These are phyloP conservation scores for Catenaria anguillulae DNA, from an alignment of 371 early-diverging fungal genomes.

Conservation along the genomic window DNA sequence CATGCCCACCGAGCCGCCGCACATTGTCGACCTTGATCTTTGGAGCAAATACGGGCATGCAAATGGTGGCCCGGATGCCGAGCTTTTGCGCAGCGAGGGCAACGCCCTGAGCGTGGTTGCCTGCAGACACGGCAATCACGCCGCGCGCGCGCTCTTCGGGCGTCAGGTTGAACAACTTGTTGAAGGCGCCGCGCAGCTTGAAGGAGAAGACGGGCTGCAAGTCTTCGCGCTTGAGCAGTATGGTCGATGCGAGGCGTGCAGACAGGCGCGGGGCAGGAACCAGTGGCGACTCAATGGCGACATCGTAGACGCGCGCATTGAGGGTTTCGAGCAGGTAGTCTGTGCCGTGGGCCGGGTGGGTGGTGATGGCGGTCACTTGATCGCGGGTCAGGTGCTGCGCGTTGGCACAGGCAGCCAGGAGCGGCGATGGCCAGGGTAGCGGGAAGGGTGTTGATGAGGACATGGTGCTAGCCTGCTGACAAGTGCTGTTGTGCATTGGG, in stretches of 20 bases:
- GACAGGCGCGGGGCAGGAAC: not conserved
- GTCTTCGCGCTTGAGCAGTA: conserved; percentile 43
- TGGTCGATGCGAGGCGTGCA: conserved; percentile 1
- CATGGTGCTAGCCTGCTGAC: too few relatives aligned
- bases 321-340: conserved; percentile 84
- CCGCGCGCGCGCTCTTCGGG: conserved; percentile 12
- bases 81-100: conserved; percentile 27
- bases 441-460: too few relatives aligned
- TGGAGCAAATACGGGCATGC: conserved; percentile 37
- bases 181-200: conserved; percentile 42
- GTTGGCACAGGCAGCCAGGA: too few relatives aligned
- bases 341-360: not conserved
- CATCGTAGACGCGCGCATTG: conserved; percentile 40
- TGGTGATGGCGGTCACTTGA: not conserved
- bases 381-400: not conserved
- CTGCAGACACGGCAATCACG: conserved; percentile 30
- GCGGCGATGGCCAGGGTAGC: too few relatives aligned
- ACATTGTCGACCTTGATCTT: conserved; percentile 34
- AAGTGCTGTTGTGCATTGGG: too few relatives aligned
- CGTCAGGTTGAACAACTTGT: conserved; percentile 17
- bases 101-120: conserved; percentile 36
- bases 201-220: conserved; percentile 40
- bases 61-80: conserved; percentile 31
- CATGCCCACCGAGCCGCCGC: conserved; percentile 31
- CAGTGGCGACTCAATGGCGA: conserved; percentile 3